Evolutionary conservation across 768 basidiomycete species (phyloP).

Genomic region (Sporobolomyces roseus): DNA sequence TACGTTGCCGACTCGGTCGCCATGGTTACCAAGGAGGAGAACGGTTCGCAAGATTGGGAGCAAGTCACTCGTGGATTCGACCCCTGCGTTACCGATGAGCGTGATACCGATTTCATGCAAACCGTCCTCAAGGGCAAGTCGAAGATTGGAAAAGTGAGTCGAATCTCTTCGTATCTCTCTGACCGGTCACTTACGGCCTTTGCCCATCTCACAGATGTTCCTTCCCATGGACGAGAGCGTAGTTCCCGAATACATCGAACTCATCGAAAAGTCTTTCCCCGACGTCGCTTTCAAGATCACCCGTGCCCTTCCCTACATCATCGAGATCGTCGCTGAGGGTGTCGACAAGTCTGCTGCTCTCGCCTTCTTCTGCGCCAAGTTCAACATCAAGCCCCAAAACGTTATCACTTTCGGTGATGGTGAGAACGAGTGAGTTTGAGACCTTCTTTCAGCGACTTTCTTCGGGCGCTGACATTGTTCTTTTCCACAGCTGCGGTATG

Average conservation of each 20-base stretch:
- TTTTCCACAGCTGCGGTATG: constrained; percentile 30
- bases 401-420: constrained; percentile 42
- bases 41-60: constrained; percentile 41
- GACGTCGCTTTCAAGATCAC: constrained; percentile 40
- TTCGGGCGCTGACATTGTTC: neutral
- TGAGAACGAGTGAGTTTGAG: constrained; percentile 39
- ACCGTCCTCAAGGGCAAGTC: constrained; percentile 33
- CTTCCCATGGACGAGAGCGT: constrained; percentile 43
- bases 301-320: constrained; percentile 43
- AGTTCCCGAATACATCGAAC: constrained; percentile 36
- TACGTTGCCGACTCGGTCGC: constrained; percentile 43
- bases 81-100: constrained; percentile 40
- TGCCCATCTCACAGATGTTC: constrained; percentile 29
- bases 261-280: constrained; percentile 38
- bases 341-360: constrained; percentile 43
- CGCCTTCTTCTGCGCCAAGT: constrained; percentile 42
- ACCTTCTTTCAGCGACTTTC: neutral
- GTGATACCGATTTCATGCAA: constrained; percentile 39
- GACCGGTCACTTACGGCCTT: neutral
- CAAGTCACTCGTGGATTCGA: constrained; percentile 40
- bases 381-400: constrained; percentile 38
- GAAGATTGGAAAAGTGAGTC: constrained; percentile 34
- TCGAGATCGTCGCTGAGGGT: constrained; percentile 40
- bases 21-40: constrained; percentile 41
- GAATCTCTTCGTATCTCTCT: too few species aligned